These are phyloP conservation scores for Scopulariopsis brevicaulis DNA, from an alignment of 2,329 filamentous ascomycete genomes.

Conservation along the genomic window DNA sequence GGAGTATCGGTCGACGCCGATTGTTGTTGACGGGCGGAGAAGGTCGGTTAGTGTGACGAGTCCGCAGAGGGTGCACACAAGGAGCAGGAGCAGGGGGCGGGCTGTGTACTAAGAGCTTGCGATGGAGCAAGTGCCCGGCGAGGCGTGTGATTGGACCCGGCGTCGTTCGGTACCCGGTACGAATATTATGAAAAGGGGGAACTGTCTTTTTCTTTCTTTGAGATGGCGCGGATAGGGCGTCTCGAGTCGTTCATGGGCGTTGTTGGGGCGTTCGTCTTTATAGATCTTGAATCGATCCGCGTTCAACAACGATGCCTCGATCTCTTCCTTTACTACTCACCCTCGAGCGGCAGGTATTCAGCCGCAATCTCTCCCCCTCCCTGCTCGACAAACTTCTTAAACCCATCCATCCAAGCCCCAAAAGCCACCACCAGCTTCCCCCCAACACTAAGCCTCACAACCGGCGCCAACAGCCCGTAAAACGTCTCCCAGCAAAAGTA, in stretches of 20 bases:
- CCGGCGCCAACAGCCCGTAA: constrained; percentile 22
- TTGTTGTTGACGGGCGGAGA: not conserved
- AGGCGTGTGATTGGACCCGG: not conserved
- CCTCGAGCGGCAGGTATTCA: not conserved
- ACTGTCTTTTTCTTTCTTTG: not conserved
- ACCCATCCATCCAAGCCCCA: constrained; percentile 23
- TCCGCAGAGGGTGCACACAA: not conserved
- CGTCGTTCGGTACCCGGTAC: not conserved
- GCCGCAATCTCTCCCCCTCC: constrained; percentile 8
- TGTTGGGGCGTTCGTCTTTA: not conserved
- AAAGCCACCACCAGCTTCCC: constrained; percentile 20
- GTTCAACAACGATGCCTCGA: not conserved
- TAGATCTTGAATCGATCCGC: not conserved
- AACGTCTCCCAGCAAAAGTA: constrained; percentile 35
- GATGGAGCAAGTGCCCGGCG: not conserved
- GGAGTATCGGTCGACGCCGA: not conserved
- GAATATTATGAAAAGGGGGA: not conserved
- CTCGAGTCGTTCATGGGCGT: not conserved
- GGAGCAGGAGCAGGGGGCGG: not conserved
- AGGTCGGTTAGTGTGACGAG: not conserved
- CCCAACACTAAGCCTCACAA: constrained; percentile 20
- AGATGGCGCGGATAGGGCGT: not conserved
- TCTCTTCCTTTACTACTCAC: too few species aligned
- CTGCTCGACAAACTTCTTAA: constrained; percentile 17
- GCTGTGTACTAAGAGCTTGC: not conserved